phyloP scores from a whole-genome alignment of 768 basidiomycete genomes.

The Hirschioporus abietinus region DNA sequence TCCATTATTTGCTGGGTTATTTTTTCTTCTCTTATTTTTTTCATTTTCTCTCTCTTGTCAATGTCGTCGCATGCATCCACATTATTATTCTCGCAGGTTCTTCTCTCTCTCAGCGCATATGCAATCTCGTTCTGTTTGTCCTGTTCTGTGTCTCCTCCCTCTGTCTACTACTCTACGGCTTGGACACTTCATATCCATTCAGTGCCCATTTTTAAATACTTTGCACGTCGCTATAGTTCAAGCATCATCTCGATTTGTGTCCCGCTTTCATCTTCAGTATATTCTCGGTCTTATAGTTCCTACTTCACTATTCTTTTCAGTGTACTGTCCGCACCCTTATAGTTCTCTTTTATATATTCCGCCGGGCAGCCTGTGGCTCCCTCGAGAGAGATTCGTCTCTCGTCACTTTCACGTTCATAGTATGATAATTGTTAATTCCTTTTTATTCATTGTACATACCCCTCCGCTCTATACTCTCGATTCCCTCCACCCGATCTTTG shows the following conservation, averaged over 20 bases:
- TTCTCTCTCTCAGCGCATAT: neutral
- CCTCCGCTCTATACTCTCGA: neutral
- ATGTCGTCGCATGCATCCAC: neutral
- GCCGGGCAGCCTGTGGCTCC: neutral
- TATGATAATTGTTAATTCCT: neutral
- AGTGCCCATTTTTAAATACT: neutral
- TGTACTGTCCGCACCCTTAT: neutral
- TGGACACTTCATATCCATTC: neutral
- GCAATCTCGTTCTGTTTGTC: neutral
- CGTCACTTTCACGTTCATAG: neutral
- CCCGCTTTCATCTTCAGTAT: neutral
- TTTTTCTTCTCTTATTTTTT: neutral
- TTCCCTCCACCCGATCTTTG: neutral
- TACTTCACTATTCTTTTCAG: neutral
- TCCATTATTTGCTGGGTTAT: neutral
- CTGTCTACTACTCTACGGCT: neutral
- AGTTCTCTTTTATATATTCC: neutral
- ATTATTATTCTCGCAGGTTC: neutral
- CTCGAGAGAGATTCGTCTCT: neutral
- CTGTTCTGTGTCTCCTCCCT: neutral
- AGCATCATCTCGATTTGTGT: neutral
- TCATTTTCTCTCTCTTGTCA: neutral
- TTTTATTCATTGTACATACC: neutral
- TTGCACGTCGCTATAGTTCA: neutral
- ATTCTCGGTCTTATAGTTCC: neutral